Base-by-base conservation (phyloP, 495 filamentous ascomycete species). In the Glonium stellatum region DNA sequence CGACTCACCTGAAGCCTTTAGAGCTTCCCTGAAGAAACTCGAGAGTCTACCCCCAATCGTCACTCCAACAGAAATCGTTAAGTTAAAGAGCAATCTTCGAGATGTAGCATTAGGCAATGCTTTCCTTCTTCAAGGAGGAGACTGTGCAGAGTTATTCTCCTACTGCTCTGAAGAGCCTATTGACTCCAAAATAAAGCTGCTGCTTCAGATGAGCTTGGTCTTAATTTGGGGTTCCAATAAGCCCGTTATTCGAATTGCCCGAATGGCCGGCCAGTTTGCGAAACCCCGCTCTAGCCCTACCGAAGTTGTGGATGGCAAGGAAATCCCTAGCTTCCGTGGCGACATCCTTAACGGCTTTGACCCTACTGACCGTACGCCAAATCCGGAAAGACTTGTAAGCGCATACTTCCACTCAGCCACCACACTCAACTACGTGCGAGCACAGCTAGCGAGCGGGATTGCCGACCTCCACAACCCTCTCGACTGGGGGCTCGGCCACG, bases 191-290 rank as follows among this genome's bases (percentile, higher is more conserved):
- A 90, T 97, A 73, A 97, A 97, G 74, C 83, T 97, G 11, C 79
- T 97, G 13, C 79, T 97, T 39, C 92, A 97, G 76, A 97, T 97
- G 92, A 92, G 87, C 66, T 74, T 97, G 62, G 88, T 97, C 15
- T 78, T 97, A 55, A 87, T 95, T 72, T 95, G 88, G 84, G 92
- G 84, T 46, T 79, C 81, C 57, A 89, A 96, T 74, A 96, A 95
- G 74, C 90, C 89, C 25, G 90, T 98, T 23, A 89, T 98, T 55
- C 84, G 93, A 62, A 93, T 98, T 65, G 93, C 88, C 18, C 84
- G 93, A 51, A 96, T 97, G 85, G 93, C 93, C 18, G 93, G 93
- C 4, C 93, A 98, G 75, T 98, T 92, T 59, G 93, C 93, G 19
- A 98, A 98, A 74, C 93, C 93, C 0, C 79, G 93, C 36, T 95